These are phyloP conservation scores for Saturnispora besseyi DNA, from an alignment of 805 yeast genomes.

Conservation along the genomic window DNA sequence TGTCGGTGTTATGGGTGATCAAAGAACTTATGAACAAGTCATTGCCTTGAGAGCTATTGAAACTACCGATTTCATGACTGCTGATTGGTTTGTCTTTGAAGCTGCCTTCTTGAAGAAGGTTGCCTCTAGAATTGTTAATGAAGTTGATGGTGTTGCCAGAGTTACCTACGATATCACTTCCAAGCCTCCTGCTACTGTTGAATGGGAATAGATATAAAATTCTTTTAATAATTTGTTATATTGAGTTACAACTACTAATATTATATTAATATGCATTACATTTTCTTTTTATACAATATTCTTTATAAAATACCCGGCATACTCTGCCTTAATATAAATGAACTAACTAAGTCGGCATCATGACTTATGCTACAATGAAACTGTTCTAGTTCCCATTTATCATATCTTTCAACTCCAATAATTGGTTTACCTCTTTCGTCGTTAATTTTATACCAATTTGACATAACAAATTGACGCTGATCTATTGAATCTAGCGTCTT, in stretches of 20 bases:
- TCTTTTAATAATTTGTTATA: not conserved
- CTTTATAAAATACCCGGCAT: not conserved
- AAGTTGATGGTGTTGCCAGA: conserved; percentile 98
- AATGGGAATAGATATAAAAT: conserved; percentile 72
- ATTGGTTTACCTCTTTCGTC: conserved; percentile 35
- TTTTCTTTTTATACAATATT: not conserved
- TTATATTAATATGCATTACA: not conserved
- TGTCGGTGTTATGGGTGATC: conserved; percentile 99
- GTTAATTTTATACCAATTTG: conserved; percentile 46
- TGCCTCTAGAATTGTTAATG: conserved; percentile 94
- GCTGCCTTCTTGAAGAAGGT: conserved; percentile 86
- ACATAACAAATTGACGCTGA: conserved; percentile 48
- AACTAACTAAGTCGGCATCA: conserved; percentile 50
- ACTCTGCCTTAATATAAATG: conserved; percentile 36
- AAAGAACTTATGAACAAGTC: conserved; percentile 98
- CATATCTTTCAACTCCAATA: conserved; percentile 27
- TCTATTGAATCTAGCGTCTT: conserved; percentile 44
- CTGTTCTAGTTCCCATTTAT: conserved; percentile 28
- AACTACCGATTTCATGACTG: conserved; percentile 98
- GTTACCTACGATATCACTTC: conserved; percentile 98
- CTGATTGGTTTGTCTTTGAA: conserved; percentile 96
- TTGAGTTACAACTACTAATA: not conserved
- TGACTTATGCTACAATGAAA: conserved; percentile 54
- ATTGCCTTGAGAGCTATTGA: conserved; percentile 98
- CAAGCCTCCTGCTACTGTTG: conserved; percentile 99